Percentiles rank a stretch among this genome's conserved stretches.
phyloP scores from a whole-genome alignment of 179 eudicot genomes.

The Silene coronaria region DNA sequence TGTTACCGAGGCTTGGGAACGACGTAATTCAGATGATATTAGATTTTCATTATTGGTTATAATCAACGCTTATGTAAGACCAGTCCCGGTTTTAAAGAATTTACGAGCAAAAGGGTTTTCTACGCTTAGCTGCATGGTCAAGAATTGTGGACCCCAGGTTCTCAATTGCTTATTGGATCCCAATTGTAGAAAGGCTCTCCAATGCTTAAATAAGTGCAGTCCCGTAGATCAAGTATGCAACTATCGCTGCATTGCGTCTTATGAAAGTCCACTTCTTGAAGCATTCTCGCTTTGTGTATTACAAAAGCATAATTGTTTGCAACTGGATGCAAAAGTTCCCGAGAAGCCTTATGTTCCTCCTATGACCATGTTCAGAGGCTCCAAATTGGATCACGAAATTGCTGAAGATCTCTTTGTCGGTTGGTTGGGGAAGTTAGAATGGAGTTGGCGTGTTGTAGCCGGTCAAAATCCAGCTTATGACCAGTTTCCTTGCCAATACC shows the following conservation, averaged over 20 bases:
- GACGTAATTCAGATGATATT: slow-evolving; percentile 86
- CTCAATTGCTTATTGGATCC: slow-evolving; percentile 85
- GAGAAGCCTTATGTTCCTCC: slow-evolving; percentile 66
- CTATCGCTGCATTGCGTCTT: slow-evolving; percentile 83
- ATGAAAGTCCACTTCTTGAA: slow-evolving; percentile 72
- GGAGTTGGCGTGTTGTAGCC: slow-evolving; percentile 99
- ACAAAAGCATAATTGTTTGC: slow-evolving; percentile 81
- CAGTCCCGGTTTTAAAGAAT: slow-evolving; percentile 65
- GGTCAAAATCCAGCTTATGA: slow-evolving; percentile 98
- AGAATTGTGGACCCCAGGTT: slow-evolving; percentile 80
- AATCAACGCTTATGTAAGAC: slow-evolving; percentile 73
- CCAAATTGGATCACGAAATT: slow-evolving; percentile 47
- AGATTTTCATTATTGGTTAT: slow-evolving; percentile 75
- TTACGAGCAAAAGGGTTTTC: slow-evolving; percentile 85
- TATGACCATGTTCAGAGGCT: slow-evolving; percentile 51
- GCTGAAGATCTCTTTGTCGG: slow-evolving; percentile 97
- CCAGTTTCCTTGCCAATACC: slow-evolving; percentile 95
- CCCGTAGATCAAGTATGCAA: slow-evolving; percentile 97
- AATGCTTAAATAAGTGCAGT: slow-evolving; percentile 88
- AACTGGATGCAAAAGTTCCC: slow-evolving; percentile 77
- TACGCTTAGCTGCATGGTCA: slow-evolving; percentile 75
- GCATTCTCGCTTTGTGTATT: slow-evolving; percentile 83
- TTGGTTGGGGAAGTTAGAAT: slow-evolving; percentile 73
- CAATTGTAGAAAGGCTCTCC: slow-evolving; percentile 78
- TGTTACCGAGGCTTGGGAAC: slow-evolving; percentile 69